Evolutionary conservation across 2,329 filamentous ascomycete genomes (phyloP), one percentile per base, ranked within the genome.

Genomic region (Gyromitra esculenta): DNA sequence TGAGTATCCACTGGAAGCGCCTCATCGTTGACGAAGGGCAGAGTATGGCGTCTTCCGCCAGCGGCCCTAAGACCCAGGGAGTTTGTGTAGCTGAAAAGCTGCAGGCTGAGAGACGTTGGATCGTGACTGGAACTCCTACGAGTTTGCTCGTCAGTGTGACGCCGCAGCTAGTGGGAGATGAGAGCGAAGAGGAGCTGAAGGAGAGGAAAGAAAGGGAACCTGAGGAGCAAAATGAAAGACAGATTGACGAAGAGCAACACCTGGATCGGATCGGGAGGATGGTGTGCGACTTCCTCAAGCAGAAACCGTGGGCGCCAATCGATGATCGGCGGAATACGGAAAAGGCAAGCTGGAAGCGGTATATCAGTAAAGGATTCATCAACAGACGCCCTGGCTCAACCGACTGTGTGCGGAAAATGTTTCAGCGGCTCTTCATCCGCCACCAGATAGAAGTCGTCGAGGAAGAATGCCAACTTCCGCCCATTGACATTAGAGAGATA

Each of bases 11-110:
- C 80, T 97, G 95, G 87, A 91, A 97, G 80, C 88, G 95, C 0
- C 90, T 96, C 60, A 94, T 98, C 59, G 91, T 97, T 18, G 95
- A 98, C 79, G 95, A 97, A 85, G 95, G 95, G 0, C 94, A 97
- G 82, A 91, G 88, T 75, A 90, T 97, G 75, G 92, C 93, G 0
- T 91, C 92, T 48, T 88, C 88, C 0, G 87, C 84, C 1, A 83
- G 84, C 5, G 85, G 85, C 8, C 85, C 85, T 66, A 89, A 86
- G 79, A 93, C 89, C 57, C 86, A 87, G 52, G 81, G 89, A 4
- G 84, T 88, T 21, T 81, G 85, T 1, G 85, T 86, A 1, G 82
- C 90, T 0, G 86, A 90, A 18, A 82, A 82, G 11, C 82, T 91
- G n/a, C 84, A 87, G 9, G 85, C 93, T 15, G 90, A 93, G 60